Base-by-base conservation (phyloP, 805 yeast species). In the Metschnikowia similis region DNA sequence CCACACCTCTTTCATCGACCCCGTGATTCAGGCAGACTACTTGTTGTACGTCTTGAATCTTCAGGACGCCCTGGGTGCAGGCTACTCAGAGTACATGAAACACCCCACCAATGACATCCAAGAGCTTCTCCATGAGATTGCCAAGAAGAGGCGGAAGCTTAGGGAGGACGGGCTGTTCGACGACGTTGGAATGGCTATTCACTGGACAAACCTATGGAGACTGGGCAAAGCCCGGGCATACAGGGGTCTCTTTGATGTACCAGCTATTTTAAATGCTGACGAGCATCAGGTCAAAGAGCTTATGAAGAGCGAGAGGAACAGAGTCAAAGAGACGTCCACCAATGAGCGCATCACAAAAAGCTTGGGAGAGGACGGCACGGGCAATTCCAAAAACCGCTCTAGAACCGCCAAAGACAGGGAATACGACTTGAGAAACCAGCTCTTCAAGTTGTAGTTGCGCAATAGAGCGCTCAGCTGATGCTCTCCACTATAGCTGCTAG, bases 21-120 rank as follows among this genome's bases (percentile, higher is more conserved):
- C 96, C 0, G 82, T 86, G 3, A 78, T 89, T 31, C 87, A 85
- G 48, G 96, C 96, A 0, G 98, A 92, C 63, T 92, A 86, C 64
- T 67, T 92, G 34, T 71, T 92, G 29, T 94, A 75, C 59, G 68
- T 86, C 21, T 69, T 91, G 67, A 92, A 94, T 61, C 63, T 83
- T 14, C 85, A 81, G 53, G 80, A 78, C 50, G 71, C 75, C 2
- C 57, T 66, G 4, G 83, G 83, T 2, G 50, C 56, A 9, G 62
- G 67, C 8, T 83, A 83, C 57, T 53, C 58, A 0, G 72, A 75
- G 45, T 84, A 74, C 58, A 64, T 81, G 55, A 56, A 69, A 8
- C 68, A 71, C 31, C 96, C 96, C 1, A 88, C 96, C 0, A 90
- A 90, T 63, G 79, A 84, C 54, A 72, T 89, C 2, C 75, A 79